phyloP scores from a whole-genome alignment of 148 eudicot genomes.

The Talinum fruticosum region DNA sequence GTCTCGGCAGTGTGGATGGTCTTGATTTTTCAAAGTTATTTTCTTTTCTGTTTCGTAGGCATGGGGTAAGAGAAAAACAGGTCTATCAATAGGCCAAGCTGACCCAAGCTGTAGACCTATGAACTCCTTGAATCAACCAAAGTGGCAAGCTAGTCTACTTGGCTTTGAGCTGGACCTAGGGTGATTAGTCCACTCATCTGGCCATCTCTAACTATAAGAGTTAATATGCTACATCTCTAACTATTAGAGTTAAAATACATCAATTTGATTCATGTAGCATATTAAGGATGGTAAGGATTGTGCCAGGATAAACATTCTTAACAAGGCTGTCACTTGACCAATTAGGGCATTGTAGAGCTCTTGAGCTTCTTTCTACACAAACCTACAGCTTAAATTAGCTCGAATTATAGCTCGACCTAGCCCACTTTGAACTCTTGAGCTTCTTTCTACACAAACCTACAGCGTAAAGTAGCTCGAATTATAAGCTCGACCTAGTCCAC shows the following conservation, averaged over 20 bases:
- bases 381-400: neutral
- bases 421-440: neutral
- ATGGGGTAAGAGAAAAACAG: too few relatives aligned
- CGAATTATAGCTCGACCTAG: neutral
- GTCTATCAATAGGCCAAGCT: neutral
- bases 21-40: neutral
- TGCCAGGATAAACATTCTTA: neutral
- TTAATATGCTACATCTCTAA: neutral
- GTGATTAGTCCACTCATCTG: neutral
- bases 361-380: neutral
- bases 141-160: neutral
- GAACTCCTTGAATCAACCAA: neutral
- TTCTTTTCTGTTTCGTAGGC: neutral
- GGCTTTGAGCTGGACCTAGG: neutral
- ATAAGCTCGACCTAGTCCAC: neutral
- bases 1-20: neutral
- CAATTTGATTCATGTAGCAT: too few relatives aligned
- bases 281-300: slow-evolving; percentile 2
- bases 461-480: neutral
- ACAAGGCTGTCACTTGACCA: neutral
- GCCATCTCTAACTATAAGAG: neutral
- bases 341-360: neutral
- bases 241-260: neutral
- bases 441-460: neutral
- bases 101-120: neutral